These are phyloP conservation scores for Austroboletus festivus DNA, from an alignment of 768 basidiomycete genomes.

Conservation along the genomic window DNA sequence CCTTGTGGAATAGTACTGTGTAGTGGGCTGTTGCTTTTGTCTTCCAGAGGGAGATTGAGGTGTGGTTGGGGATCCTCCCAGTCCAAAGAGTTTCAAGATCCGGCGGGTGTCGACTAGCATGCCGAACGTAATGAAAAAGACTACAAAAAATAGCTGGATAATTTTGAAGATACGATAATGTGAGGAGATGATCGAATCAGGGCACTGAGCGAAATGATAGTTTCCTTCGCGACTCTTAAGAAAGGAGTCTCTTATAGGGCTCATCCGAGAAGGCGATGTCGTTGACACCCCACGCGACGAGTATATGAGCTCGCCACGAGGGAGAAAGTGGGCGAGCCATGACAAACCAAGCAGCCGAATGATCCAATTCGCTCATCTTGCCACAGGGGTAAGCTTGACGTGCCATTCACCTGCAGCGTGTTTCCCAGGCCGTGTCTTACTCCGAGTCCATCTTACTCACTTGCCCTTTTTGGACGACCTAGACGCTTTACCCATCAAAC, in stretches of 20 bases:
- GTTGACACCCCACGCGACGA: slow-evolving; percentile 8
- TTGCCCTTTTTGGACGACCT: slow-evolving; percentile 25
- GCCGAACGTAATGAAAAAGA: slow-evolving; percentile 22
- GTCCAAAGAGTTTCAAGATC: slow-evolving; percentile 32
- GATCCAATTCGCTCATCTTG: slow-evolving; percentile 12
- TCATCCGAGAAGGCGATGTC: slow-evolving; percentile 28
- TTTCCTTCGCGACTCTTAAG: slow-evolving; percentile 12
- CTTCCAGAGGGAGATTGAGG: slow-evolving; percentile 19
- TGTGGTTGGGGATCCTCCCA: slow-evolving; percentile 27
- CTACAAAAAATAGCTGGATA: slow-evolving; percentile 21
- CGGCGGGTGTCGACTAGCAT: slow-evolving; percentile 31
- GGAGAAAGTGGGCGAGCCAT: slow-evolving; percentile 4
- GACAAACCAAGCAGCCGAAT: not conserved
- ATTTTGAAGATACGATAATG: slow-evolving; percentile 20
- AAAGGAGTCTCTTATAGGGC: slow-evolving; percentile 24
- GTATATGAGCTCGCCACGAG: slow-evolving; percentile 23
- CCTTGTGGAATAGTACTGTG: slow-evolving; percentile 25
- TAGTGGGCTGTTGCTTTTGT: slow-evolving; percentile 22
- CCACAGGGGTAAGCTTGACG: slow-evolving; percentile 4
- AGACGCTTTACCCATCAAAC: slow-evolving; percentile 12
- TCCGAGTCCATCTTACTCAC: slow-evolving; percentile 19
- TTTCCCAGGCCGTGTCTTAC: slow-evolving; percentile 18
- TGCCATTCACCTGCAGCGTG: slow-evolving; percentile 23
- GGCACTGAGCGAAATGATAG: slow-evolving; percentile 9
- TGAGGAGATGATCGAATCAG: slow-evolving; percentile 13